Evolutionary conservation across 2,329 filamentous ascomycete genomes (phyloP).

Genomic region (Aspergillus aculeatus): DNA sequence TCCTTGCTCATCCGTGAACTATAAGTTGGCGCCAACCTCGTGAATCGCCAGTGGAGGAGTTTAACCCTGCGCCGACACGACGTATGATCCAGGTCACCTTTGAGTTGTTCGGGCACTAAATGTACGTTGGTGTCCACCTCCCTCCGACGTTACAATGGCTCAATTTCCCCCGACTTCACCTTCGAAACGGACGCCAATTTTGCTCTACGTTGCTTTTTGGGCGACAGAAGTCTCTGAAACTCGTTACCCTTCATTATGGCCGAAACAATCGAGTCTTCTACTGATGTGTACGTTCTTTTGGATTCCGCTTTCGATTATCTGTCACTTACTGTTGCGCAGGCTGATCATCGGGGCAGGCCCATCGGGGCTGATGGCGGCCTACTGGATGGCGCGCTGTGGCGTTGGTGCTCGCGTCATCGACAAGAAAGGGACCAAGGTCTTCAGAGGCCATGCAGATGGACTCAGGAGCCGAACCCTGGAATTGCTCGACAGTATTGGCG

Average conservation of each 20-base stretch:
- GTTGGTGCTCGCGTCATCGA: constrained; percentile 52
- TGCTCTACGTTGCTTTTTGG: no score
- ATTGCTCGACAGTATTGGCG: constrained; percentile 68
- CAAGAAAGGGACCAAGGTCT: constrained; percentile 41
- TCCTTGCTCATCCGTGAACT: no score
- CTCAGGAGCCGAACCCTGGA: constrained; percentile 18
- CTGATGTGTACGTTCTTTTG: constrained; percentile 8
- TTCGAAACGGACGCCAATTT: no score
- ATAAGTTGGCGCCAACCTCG: no score
- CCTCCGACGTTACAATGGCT: no score
- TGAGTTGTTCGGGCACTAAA: no score
- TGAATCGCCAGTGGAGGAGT: no score
- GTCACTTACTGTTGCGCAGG: not conserved
- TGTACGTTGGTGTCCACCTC: no score
- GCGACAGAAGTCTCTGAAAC: not conserved
- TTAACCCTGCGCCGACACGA: no score
- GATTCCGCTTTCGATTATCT: not conserved
- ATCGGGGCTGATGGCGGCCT: constrained; percentile 49
- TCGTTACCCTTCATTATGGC: not conserved
- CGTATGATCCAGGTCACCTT: no score
- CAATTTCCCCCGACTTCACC: no score
- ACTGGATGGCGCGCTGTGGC: constrained; percentile 50
- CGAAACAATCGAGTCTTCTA: constrained; percentile 5
- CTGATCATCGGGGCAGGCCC: constrained; percentile 53
- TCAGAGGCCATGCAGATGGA: constrained; percentile 25